Base-by-base conservation (phyloP, 371 early-diverging fungal species). In the Mortierella sp. region DNA sequence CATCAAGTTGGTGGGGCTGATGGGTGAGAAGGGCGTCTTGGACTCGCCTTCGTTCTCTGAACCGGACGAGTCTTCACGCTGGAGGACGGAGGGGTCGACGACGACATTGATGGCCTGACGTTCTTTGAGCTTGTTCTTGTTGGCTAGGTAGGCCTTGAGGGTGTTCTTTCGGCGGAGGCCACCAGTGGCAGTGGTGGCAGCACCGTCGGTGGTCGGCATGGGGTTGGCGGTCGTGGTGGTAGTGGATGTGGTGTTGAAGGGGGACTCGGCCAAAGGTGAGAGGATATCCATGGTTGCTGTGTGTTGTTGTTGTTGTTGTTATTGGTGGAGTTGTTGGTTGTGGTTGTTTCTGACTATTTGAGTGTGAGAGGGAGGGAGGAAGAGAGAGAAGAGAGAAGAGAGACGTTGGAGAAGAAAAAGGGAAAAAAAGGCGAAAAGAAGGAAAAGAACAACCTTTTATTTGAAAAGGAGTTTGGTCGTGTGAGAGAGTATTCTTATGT, bases 41-140 rank as follows among this genome's bases (percentile, higher is more conserved):
- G 65, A 12, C 46, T 48, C 70, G n/a, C 10, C 16, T 35, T 77
- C 77, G 16, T 68, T 46, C 14, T 70, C 75, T 38, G 78, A 75
- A 24, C 74, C 58, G 43, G 80, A 82, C 48, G 82, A 82, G 8
- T 83, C 79, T 16, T 81, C 77, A 16, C 78, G 81, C 54, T 71
- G 32, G 35, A 84, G 73, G 70, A 78, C 71, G 10, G 65, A 77
- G 32, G 82, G 82, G 65, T 82, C 82, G 48, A 82, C 82, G 32
- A 86, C 73, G 70, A 86, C 71, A 32, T 86, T 82, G 73, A 86
- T 86, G 51, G 86, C 79, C 35, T 79, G 82, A 60, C 86, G 86
- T 43, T 86, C 86, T 80, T 86, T 86, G 75, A 86, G 82, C 82
- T 82, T 86, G 82, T 86, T 82, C 86, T 86, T 86, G 82, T 82